A percentile compares a stretch with the other conserved stretches of the same genome.
phyloP scores from a whole-genome alignment of 75 land plant species.

The Sequoiadendron giganteum region DNA sequence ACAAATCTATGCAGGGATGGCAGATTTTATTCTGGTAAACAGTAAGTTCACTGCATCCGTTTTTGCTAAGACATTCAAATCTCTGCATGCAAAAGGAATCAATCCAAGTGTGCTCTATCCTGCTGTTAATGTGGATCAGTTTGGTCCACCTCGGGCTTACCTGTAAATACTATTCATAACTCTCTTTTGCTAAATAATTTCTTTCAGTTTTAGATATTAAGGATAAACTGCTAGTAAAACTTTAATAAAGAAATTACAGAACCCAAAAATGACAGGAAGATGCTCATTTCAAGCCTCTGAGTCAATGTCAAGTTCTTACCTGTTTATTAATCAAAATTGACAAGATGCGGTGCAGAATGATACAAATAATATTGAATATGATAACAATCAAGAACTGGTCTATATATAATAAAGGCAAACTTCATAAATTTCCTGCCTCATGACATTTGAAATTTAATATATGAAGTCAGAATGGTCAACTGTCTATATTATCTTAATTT shows the following conservation, averaged over 20 bases:
- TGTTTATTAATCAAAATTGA: not conserved
- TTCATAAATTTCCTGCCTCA: not conserved
- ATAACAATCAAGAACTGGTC: not conserved
- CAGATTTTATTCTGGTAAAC: slow-evolving; percentile 89
- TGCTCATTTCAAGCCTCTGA: not conserved
- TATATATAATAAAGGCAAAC: not conserved
- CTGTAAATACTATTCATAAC: slow-evolving; percentile 25
- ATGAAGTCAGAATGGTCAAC: not conserved
- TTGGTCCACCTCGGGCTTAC: slow-evolving; percentile 38
- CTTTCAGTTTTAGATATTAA: not conserved
- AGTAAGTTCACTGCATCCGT: slow-evolving; percentile 94
- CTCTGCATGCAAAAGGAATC: slow-evolving; percentile 63
- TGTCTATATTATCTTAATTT: not conserved
- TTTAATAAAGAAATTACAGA: not conserved
- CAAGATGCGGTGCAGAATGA: not conserved
- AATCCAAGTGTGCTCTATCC: slow-evolving; percentile 91
- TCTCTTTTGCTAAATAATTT: not conserved
- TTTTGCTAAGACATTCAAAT: slow-evolving; percentile 78
- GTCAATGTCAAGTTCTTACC: not conserved
- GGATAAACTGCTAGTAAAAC: not conserved
- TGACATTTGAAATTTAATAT: not conserved
- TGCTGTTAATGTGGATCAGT: slow-evolving; percentile 93
- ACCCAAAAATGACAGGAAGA: not conserved
- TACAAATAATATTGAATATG: not conserved
- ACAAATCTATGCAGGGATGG: slow-evolving; percentile 73